Conservation (phyloP, 495 filamentous ascomycete genomes). For the Aspergillus leporis region DNA sequence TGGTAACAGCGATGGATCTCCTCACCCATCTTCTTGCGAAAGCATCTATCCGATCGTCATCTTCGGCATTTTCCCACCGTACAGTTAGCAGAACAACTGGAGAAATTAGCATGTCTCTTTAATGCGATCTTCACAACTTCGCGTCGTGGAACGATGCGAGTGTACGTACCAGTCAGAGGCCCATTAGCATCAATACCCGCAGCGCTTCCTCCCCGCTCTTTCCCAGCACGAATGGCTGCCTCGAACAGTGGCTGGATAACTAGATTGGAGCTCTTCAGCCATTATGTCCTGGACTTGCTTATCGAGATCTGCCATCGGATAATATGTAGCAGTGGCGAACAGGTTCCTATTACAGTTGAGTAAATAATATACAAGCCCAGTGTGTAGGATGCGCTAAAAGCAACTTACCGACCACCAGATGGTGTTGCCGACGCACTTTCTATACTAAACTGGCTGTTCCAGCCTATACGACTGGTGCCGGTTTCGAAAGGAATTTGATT, state of each 20-base stretch:
- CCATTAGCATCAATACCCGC: neutral
- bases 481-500: neutral
- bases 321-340: constrained; percentile 35
- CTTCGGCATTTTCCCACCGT: constrained; percentile 26
- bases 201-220: constrained; percentile 13
- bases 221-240: constrained; percentile 24
- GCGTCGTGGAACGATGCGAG: neutral
- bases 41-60: constrained; percentile 24
- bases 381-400: neutral
- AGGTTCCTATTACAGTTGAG: constrained; percentile 24
- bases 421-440: neutral
- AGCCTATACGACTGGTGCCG: neutral
- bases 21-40: constrained; percentile 1
- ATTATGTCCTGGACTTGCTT: constrained; percentile 65
- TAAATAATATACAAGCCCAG: too few species aligned
- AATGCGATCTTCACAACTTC: neutral
- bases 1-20: neutral
- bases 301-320: constrained; percentile 45
- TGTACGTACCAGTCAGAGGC: neutral
- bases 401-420: constrained; percentile 19
- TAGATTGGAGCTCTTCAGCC: constrained; percentile 28
- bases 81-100: constrained; percentile 28
- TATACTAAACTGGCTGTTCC: neutral
- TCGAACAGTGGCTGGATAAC: constrained; percentile 45
- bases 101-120: neutral